Evolutionary conservation across 164 flowering plant species (phyloP), one percentile per base, ranked within the genome.

Genomic region (Nymphaea colorata): DNA sequence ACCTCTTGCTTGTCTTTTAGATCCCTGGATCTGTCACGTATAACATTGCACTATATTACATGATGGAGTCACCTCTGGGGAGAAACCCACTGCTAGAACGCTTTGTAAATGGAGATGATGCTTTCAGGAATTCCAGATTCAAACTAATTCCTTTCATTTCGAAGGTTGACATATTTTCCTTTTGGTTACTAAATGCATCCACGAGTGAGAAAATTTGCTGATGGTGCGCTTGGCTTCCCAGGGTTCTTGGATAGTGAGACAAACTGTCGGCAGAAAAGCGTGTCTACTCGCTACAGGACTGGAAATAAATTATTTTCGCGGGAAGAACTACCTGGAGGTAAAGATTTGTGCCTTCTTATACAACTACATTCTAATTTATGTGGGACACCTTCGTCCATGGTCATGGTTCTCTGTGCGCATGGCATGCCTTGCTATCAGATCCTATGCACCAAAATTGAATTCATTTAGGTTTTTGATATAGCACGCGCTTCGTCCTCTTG

Each of bases 191-290:
- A 25, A 25, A 51, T 51, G 14, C 57, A 51, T 14, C 41, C 12
- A 17, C 43, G 36, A 51, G 8, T 15, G 43, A 15, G 36, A 1
- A 8, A 8, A 8, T 51, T 15, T 51, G 43, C 5, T 66, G 44
- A 11, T 43, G 25, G 47, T 45, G 53, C 41, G 42, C 66, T 61
- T 3, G 12, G 41, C 68, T 43, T 66, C 59, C 71, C 74, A 93
- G 96, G 98, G 96, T 42, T 85, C 96, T 55, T 93, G 98, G 98
- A 90, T 93, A 70, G 98, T 93, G 42, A 91, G 88, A 77, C 98
- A 93, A 70, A 93, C 96, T 73, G 98, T 93, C 42, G 96, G 96
- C 67, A 93, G 85, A 86, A 93, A 85, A 73, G 90, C 98, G 65
- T 87, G 96, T 75, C 74, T 93, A 72, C 74, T 93, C 45, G 96